Conservation (phyloP, 2,329 filamentous ascomycete genomes). For the Penicillium frequentans region DNA sequence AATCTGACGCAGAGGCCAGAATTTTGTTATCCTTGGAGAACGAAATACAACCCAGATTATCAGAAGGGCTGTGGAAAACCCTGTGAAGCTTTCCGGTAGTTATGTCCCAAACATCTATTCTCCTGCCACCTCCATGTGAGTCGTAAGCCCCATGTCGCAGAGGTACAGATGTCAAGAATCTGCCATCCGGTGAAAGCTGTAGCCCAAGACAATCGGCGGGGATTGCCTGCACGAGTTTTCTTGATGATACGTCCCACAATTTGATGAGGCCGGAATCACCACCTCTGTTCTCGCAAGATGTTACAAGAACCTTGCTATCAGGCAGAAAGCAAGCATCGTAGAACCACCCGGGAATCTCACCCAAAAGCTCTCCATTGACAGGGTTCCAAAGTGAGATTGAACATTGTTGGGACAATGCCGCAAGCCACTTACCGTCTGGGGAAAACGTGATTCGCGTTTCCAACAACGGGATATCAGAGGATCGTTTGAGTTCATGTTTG, state of each 20-base stretch:
- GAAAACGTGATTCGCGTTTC: neutral
- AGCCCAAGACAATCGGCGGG: neutral
- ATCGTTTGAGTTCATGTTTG: neutral
- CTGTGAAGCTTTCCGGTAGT: neutral
- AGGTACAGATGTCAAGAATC: neutral
- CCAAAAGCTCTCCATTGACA: neutral
- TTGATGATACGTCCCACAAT: neutral
- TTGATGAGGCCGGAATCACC: neutral
- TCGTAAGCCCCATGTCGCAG: neutral
- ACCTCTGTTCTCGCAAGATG: neutral
- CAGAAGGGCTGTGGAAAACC: neutral
- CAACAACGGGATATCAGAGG: neutral
- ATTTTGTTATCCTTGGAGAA: neutral
- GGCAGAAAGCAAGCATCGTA: neutral
- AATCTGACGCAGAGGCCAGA: neutral
- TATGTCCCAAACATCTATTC: neutral
- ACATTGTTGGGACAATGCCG: neutral
- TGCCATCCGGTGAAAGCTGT: neutral
- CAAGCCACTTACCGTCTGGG: neutral
- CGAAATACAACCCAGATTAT: neutral
- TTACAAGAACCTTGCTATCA: neutral
- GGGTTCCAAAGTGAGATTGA: neutral
- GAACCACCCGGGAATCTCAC: neutral
- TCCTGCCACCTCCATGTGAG: neutral
- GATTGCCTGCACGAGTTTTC: neutral